Percentiles rank a stretch among this genome's conserved stretches.
phyloP scores from a whole-genome alignment of 2,329 filamentous ascomycete genomes.

The Venturia nashicola region DNA sequence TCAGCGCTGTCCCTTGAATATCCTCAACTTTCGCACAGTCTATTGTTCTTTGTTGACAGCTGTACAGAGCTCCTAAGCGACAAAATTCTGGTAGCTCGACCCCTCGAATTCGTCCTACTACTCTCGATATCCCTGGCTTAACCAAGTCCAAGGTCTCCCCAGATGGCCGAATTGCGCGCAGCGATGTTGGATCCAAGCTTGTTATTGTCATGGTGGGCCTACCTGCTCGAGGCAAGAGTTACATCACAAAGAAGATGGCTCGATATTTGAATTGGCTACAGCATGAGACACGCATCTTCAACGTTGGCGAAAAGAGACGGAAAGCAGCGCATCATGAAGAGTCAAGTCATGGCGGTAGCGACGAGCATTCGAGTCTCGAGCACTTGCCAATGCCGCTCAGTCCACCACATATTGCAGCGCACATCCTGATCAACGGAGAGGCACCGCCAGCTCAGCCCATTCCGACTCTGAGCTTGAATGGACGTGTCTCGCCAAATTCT shows the following conservation, averaged over 20 bases:
- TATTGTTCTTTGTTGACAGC: conserved; percentile 4
- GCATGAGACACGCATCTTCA: conserved; percentile 92
- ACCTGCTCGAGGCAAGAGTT: conserved; percentile 90
- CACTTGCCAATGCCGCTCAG: background rate
- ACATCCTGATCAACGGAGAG: conserved; percentile 48
- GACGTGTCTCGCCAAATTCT: background rate
- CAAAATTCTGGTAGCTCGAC: conserved; percentile 68
- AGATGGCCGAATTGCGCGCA: conserved; percentile 83
- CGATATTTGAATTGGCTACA: conserved; percentile 96
- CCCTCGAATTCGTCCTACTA: conserved; percentile 78
- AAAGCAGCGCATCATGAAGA: conserved; percentile 45
- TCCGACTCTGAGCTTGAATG: conserved; percentile 8
- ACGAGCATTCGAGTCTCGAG: background rate
- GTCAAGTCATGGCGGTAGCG: conserved; percentile 18
- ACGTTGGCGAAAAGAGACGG: conserved; percentile 83
- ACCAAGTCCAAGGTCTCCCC: conserved; percentile 92
- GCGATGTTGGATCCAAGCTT: conserved; percentile 91
- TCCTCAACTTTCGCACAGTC: background rate
- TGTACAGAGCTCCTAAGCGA: conserved; percentile 48
- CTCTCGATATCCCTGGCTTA: conserved; percentile 91
- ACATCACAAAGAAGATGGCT: conserved; percentile 96
- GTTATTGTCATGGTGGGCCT: conserved; percentile 98
- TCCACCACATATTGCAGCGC: conserved; percentile 32
- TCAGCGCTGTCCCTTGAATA: conserved; percentile 12
- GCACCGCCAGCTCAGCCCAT: conserved; percentile 19